phyloP scores from a whole-genome alignment of 2,329 filamentous ascomycete species.

The Allantophomopsis lycopodina region DNA sequence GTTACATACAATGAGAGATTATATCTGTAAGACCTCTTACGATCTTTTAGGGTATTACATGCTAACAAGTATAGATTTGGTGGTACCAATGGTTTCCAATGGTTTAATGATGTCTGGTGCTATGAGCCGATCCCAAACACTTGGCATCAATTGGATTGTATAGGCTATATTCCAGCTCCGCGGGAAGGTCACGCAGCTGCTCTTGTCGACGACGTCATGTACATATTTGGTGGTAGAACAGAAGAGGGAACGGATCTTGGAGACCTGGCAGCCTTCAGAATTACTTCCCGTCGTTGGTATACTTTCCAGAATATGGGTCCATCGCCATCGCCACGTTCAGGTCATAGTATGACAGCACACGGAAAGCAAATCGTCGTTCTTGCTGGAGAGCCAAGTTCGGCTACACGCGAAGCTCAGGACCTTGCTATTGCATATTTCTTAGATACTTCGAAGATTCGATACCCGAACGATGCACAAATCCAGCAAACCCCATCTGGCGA shows the following conservation, averaged over 20 bases:
- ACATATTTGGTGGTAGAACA: slow-evolving; percentile 91
- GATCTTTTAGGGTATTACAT: neutral
- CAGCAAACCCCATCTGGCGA: slow-evolving; percentile 23
- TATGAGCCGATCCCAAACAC: slow-evolving; percentile 74
- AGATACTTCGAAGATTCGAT: slow-evolving; percentile 92
- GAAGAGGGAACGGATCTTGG: slow-evolving; percentile 87
- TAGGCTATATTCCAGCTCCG: slow-evolving; percentile 89
- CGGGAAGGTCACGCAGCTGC: slow-evolving; percentile 91
- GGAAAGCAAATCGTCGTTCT: slow-evolving; percentile 87
- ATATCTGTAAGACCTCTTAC: slow-evolving; percentile 58
- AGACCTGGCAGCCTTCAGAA: slow-evolving; percentile 77
- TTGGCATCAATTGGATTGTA: slow-evolving; percentile 87
- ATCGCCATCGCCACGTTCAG: slow-evolving; percentile 82
- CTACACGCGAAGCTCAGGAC: slow-evolving; percentile 67
- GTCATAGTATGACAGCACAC: slow-evolving; percentile 94
- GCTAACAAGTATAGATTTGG: slow-evolving; percentile 55
- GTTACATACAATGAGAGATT: slow-evolving; percentile 88
- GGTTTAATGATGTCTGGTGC: slow-evolving; percentile 99
- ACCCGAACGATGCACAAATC: slow-evolving; percentile 59
- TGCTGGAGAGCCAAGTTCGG: slow-evolving; percentile 87
- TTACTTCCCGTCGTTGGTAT: slow-evolving; percentile 84
- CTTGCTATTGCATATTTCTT: slow-evolving; percentile 81
- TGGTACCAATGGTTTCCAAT: slow-evolving; percentile 86
- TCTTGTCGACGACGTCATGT: slow-evolving; percentile 96
- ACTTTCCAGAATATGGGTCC: slow-evolving; percentile 99